These are phyloP conservation scores for Urostyla sp. DNA, from an alignment of 73 alveolate species.

Conservation along the genomic window DNA sequence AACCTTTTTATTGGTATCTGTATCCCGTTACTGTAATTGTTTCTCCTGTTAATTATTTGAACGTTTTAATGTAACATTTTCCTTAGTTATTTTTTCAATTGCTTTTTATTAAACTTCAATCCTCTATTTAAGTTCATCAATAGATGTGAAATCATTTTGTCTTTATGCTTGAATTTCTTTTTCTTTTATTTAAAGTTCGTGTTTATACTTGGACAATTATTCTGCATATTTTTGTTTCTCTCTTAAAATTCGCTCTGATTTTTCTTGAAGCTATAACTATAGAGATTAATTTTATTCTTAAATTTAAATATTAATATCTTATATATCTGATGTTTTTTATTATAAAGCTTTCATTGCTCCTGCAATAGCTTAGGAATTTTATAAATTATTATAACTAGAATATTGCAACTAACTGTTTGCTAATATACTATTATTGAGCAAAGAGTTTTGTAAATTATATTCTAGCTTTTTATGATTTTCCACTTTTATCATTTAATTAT, in stretches of 20 bases:
- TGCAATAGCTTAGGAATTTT: conserved; percentile 36
- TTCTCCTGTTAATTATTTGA: not conserved
- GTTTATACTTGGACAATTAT: not conserved
- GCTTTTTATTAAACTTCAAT: conserved; percentile 14
- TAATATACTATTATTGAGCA: not conserved
- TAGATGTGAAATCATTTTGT: not conserved
- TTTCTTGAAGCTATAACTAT: not conserved
- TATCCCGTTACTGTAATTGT: not conserved
- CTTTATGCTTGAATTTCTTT: not conserved
- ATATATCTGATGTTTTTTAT: not conserved
- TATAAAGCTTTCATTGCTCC: conserved; percentile 40
- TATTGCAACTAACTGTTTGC: not conserved
- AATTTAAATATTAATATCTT: not conserved
- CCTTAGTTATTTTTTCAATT: conserved; percentile 22
- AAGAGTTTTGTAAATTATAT: not conserved
- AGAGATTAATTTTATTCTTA: conserved; percentile 2
- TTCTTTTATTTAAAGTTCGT: not conserved
- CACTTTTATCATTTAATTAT: no score
- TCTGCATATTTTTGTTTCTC: conserved; percentile 34
- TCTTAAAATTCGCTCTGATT: not conserved
- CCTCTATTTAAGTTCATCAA: not conserved
- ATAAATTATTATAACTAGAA: not conserved
- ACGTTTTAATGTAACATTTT: not conserved
- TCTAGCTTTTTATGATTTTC: no score
- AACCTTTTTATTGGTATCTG: not conserved